Percentiles rank a stretch among this genome's conserved stretches.
Conservation (phyloP, 192 early-diverging fungal genomes). For the Spinellus fusiger region DNA sequence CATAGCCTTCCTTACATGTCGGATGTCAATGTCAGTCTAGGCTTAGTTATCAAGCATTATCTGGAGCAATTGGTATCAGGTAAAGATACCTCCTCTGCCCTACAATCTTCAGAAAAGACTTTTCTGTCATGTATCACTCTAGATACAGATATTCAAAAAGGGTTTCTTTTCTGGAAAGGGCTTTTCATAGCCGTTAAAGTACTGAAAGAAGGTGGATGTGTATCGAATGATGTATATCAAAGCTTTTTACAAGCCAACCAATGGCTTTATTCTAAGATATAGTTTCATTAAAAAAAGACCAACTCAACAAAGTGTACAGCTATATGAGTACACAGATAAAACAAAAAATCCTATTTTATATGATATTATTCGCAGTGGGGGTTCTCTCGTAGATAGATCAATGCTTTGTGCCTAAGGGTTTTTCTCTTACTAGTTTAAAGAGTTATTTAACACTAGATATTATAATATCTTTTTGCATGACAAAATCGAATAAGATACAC, state of each 20-base stretch:
- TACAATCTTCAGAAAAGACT: slow-evolving; percentile 33
- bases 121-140: slow-evolving; percentile 36
- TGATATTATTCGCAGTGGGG: too few species aligned
- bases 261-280: slow-evolving; percentile 19
- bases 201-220: slow-evolving; percentile 12
- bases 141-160: slow-evolving; percentile 40
- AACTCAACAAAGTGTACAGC: background rate
- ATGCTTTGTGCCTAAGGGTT: too few species aligned
- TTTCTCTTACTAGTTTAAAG: too few species aligned
- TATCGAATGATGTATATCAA: slow-evolving; percentile 4
- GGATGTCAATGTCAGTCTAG: slow-evolving; percentile 48
- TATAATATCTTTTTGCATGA: too few species aligned
- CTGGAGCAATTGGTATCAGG: slow-evolving; percentile 36
- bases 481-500: too few species aligned
- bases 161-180: slow-evolving; percentile 45
- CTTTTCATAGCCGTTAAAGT: slow-evolving; percentile 13
- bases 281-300: background rate
- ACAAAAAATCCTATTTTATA: background rate
- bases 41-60: slow-evolving; percentile 44
- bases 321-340: background rate
- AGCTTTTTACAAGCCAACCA: slow-evolving; percentile 30
- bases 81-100: slow-evolving; percentile 15
- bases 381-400: too few species aligned
- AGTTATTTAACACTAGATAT: too few species aligned
- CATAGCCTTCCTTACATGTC: slow-evolving; percentile 43